These are phyloP conservation scores for Rhodamnia rubescens DNA, from an alignment of 345 rosid species.

Conservation along the genomic window DNA sequence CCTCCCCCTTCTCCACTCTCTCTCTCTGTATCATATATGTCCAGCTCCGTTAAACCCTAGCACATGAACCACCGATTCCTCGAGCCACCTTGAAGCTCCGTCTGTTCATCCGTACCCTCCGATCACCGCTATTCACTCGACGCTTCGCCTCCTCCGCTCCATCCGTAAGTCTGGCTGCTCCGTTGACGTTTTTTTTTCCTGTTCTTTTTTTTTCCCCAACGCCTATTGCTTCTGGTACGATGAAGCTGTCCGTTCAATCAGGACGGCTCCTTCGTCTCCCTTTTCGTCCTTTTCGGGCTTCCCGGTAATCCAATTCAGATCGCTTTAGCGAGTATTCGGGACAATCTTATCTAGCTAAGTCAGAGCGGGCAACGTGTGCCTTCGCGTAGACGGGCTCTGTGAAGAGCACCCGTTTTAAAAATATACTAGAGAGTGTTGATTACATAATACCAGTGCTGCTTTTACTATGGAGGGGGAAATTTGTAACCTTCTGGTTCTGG, in stretches of 20 bases:
- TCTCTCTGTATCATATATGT: neutral
- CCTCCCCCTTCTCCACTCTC: neutral
- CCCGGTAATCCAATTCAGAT: neutral
- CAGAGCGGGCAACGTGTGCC: neutral
- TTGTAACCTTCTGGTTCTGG: neutral
- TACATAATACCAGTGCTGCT: neutral
- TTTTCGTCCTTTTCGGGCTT: neutral
- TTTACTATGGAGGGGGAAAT: neutral
- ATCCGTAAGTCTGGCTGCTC: neutral
- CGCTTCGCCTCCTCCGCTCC: neutral
- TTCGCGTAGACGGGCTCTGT: neutral
- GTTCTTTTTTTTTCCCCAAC: neutral
- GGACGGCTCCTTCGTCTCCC: neutral
- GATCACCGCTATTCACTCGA: neutral
- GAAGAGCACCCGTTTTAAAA: neutral
- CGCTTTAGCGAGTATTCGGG: neutral
- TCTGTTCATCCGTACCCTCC: neutral
- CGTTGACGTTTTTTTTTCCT: neutral
- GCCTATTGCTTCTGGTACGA: neutral
- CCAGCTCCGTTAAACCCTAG: neutral
- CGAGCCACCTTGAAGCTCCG: neutral
- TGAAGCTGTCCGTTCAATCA: no score
- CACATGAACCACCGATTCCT: neutral
- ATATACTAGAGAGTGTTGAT: neutral
- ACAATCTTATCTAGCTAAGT: neutral